phyloP scores from a whole-genome alignment of 2,329 filamentous ascomycete genomes.

The Verticillium albo-atrum region DNA sequence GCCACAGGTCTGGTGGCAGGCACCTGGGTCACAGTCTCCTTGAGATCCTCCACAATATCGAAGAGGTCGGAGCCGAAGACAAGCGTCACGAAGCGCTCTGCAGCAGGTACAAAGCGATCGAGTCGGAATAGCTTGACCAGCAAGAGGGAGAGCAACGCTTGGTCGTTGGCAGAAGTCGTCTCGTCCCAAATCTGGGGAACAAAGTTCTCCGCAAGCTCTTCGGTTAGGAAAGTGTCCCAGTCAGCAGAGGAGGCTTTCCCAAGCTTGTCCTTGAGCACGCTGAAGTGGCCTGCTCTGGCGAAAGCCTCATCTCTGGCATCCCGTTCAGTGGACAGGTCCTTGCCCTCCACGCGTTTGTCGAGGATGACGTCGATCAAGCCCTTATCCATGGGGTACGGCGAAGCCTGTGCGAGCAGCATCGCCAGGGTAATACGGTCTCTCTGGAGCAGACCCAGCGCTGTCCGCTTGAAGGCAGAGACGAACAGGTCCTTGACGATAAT shows the following conservation, averaged over 20 bases:
- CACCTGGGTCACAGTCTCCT: slow-evolving; percentile 79
- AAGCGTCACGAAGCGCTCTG: slow-evolving; percentile 81
- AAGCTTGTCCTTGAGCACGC: slow-evolving; percentile 69
- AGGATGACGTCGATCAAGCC: slow-evolving; percentile 80
- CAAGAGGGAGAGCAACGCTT: slow-evolving; percentile 76
- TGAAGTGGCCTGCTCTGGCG: slow-evolving; percentile 61
- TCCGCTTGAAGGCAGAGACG: slow-evolving; percentile 85
- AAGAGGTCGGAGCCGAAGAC: slow-evolving; percentile 84
- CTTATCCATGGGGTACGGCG: slow-evolving; percentile 96
- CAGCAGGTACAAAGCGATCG: slow-evolving; percentile 88
- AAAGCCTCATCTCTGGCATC: slow-evolving; percentile 65
- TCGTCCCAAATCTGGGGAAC: slow-evolving; percentile 75
- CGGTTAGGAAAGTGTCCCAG: slow-evolving; percentile 79
- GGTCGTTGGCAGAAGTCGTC: slow-evolving; percentile 61
- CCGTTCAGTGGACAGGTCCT: slow-evolving; percentile 69
- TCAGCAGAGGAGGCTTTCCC: slow-evolving; percentile 54
- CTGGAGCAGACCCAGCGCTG: slow-evolving; percentile 87
- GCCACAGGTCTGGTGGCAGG: slow-evolving; percentile 81
- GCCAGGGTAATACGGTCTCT: slow-evolving; percentile 92
- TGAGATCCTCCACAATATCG: slow-evolving; percentile 80
- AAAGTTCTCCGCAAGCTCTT: slow-evolving; percentile 81
- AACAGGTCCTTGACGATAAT: slow-evolving; percentile 91
- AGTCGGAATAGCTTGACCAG: slow-evolving; percentile 93
- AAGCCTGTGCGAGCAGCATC: slow-evolving; percentile 90
- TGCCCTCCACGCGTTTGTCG: slow-evolving; percentile 69